These are phyloP conservation scores for Lactifluus echinatus DNA, from an alignment of 768 basidiomycete species.

Conservation along the genomic window DNA sequence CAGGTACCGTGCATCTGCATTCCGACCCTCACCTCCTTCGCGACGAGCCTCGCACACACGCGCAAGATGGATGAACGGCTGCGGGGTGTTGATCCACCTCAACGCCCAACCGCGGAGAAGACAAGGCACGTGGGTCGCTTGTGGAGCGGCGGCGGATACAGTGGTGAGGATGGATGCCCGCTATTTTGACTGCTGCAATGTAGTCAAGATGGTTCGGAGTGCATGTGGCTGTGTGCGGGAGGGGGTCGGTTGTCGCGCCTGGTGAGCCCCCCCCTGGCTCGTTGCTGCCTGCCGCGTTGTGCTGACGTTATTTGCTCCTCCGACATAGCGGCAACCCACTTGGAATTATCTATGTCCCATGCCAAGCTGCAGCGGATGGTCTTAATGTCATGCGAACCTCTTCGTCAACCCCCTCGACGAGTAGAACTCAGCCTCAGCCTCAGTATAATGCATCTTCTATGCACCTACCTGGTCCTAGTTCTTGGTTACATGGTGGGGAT, in stretches of 20 bases:
- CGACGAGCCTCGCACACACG: slow-evolving; percentile 16
- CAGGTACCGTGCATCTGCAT: slow-evolving; percentile 20
- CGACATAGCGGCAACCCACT: slow-evolving; percentile 52
- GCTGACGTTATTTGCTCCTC: slow-evolving; percentile 12
- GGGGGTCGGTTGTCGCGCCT: slow-evolving; percentile 57
- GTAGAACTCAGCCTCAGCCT: slow-evolving; percentile 27
- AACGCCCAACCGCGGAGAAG: slow-evolving; percentile 44
- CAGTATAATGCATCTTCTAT: slow-evolving; percentile 9
- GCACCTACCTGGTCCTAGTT: slow-evolving; percentile 24
- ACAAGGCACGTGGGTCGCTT: slow-evolving; percentile 51
- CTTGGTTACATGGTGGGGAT: slow-evolving; percentile 23
- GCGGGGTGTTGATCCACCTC: slow-evolving; percentile 53
- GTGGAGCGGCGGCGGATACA: slow-evolving; percentile 40
- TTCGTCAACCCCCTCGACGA: slow-evolving; percentile 31
- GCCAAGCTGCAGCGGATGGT: slow-evolving; percentile 46
- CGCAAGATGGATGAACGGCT: slow-evolving; percentile 41
- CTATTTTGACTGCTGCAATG: slow-evolving; percentile 47
- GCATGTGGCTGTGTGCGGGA: slow-evolving; percentile 61
- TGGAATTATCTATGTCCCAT: slow-evolving; percentile 54
- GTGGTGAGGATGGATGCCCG: slow-evolving; percentile 48
- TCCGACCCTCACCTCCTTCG: slow-evolving; percentile 20
- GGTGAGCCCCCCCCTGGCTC: slow-evolving; percentile 31
- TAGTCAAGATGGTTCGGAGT: slow-evolving; percentile 43
- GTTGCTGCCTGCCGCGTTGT: background rate
- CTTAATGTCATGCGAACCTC: slow-evolving; percentile 31